A percentile compares a stretch with the other conserved stretches of the same genome.
Conservation (phyloP, 345 rosid species). For the Brassica nigra region DNA sequence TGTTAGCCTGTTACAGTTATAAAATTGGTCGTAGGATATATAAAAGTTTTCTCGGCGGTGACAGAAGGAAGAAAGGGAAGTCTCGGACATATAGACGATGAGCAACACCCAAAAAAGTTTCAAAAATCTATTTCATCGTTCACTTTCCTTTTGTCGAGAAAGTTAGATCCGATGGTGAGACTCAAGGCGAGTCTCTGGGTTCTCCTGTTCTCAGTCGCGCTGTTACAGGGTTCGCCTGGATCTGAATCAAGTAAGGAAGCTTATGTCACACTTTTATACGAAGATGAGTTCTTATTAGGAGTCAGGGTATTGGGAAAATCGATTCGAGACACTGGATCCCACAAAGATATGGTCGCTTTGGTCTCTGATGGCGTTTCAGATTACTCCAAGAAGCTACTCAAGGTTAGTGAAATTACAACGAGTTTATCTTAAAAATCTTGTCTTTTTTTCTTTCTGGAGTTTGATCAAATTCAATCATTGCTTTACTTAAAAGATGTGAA, state of each 20-base stretch:
- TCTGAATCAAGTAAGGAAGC: constrained; percentile 55
- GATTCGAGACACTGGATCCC: constrained; percentile 77
- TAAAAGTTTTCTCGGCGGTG: background rate
- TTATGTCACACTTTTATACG: constrained; percentile 81
- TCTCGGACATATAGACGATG: background rate
- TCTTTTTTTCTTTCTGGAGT: background rate
- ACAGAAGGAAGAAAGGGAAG: background rate
- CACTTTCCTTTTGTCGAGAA: background rate
- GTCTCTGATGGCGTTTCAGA: constrained; percentile 96
- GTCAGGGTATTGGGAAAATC: constrained; percentile 98
- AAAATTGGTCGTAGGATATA: background rate
- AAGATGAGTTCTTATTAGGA: constrained; percentile 95
- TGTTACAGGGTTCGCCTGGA: constrained; percentile 41
- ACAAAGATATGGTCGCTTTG: constrained; percentile 80
- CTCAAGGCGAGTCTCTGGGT: constrained; percentile 35
- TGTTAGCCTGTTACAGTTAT: background rate
- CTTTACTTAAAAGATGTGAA: background rate
- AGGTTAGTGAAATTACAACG: constrained; percentile 41
- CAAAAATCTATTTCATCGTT: background rate
- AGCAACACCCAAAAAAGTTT: background rate
- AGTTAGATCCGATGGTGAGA: constrained; percentile 26
- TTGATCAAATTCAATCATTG: no score
- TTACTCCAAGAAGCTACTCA: constrained; percentile 65
- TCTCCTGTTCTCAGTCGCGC: constrained; percentile 32
- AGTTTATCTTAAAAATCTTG: background rate